Conservation (phyloP, 805 yeast species). For the Sugiyamaella floridensis region DNA sequence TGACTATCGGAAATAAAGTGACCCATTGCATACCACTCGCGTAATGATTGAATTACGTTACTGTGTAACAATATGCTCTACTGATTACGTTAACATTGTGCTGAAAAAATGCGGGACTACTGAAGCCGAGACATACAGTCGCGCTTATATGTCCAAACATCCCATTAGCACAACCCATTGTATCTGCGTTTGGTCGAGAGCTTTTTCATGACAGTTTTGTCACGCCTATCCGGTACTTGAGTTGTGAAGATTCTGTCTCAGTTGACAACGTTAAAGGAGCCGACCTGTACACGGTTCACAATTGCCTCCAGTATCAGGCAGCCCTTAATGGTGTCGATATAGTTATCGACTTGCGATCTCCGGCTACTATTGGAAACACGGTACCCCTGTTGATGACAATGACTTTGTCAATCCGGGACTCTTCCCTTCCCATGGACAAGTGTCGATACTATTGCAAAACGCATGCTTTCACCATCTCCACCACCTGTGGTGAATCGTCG, state of each 20-base stretch:
- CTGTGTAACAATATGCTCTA: no score
- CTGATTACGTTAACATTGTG: no score
- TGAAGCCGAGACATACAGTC: background rate
- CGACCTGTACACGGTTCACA: no score
- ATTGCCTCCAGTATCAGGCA: background rate
- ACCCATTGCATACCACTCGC: no score
- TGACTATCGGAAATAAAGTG: no score
- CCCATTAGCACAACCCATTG: background rate
- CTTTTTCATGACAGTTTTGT: background rate
- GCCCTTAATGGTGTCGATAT: slow-evolving; percentile 45
- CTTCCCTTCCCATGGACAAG: slow-evolving; percentile 20
- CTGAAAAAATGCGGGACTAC: no score
- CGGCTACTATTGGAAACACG: slow-evolving; percentile 27
- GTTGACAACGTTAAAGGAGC: no score
- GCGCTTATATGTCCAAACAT: background rate
- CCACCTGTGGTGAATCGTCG: background rate
- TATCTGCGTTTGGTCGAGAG: background rate
- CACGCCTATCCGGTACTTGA: background rate
- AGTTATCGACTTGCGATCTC: slow-evolving; percentile 39
- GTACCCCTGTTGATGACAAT: slow-evolving; percentile 30
- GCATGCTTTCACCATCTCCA: background rate
- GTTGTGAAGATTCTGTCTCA: no score
- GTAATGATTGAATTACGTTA: no score
- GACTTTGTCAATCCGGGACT: slow-evolving; percentile 26
- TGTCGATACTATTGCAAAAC: slow-evolving; percentile 3